Percentiles rank a stretch among this genome's conserved stretches.
These are phyloP conservation scores for Tylopilus subfusipes DNA, from an alignment of 768 basidiomycete genomes.

Conservation along the genomic window DNA sequence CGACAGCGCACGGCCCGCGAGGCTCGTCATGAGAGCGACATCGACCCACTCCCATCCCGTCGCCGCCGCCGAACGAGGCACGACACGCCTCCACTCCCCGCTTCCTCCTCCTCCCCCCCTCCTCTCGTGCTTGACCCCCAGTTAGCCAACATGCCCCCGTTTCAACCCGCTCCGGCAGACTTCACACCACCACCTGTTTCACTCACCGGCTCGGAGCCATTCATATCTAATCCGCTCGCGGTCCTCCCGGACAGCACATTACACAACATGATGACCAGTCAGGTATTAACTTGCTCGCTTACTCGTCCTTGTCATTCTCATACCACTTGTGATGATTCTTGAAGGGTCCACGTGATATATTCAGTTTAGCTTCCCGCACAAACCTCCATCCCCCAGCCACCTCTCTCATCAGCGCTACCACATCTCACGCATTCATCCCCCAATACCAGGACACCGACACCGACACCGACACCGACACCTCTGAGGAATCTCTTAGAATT, in stretches of 20 bases:
- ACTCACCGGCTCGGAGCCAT: conserved; percentile 5
- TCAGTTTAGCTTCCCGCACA: conserved; percentile 4
- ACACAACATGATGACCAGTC: conserved; percentile 21
- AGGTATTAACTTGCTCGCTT: conserved; percentile 30
- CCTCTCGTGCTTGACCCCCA: conserved; percentile 26
- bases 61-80: conserved; percentile 21
- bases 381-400: conserved; percentile 1
- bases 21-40: conserved; percentile 32
- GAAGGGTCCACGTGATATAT: conserved; percentile 18
- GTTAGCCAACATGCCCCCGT: conserved; percentile 16
- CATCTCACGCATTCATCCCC: conserved; percentile 4
- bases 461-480: conserved; percentile 11
- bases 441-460: conserved; percentile 12
- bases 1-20: conserved; percentile 59
- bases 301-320: conserved; percentile 23
- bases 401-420: neutral
- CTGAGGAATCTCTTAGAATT: conserved; percentile 28
- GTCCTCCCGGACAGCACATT: conserved; percentile 6
- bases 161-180: conserved; percentile 5
- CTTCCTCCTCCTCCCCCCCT: neutral
- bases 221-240: conserved; percentile 8
- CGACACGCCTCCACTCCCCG: neutral
- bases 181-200: neutral
- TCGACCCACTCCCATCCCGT: conserved; percentile 23
- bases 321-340: conserved; percentile 16